Conservation (phyloP, 2,329 filamentous ascomycete genomes). For the Fusarium sp. region DNA sequence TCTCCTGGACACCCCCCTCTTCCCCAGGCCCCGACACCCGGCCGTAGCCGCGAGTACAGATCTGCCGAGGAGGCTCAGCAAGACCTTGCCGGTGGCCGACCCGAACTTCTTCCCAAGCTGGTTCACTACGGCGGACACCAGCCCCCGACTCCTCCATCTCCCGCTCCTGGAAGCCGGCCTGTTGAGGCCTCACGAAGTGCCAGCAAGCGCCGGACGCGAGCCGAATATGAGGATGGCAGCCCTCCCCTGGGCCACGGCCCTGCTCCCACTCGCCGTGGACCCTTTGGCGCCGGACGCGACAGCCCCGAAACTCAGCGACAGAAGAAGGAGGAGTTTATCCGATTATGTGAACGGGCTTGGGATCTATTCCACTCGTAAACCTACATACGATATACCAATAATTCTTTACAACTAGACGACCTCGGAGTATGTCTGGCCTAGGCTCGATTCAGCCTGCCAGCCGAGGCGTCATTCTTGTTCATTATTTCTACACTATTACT, state of each 20-base stretch:
- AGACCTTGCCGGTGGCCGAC: slow-evolving; percentile 88
- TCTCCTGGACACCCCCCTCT: slow-evolving; percentile 80
- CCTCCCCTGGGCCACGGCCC: slow-evolving; percentile 85
- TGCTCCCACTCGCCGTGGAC: slow-evolving; percentile 69
- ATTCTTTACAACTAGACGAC: slow-evolving; percentile 36
- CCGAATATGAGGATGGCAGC: slow-evolving; percentile 95
- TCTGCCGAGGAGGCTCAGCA: slow-evolving; percentile 96
- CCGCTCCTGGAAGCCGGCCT: slow-evolving; percentile 65
- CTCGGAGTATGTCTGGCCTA: slow-evolving; percentile 11
- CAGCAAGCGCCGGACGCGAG: slow-evolving; percentile 80
- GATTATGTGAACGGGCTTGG: slow-evolving; percentile 90
- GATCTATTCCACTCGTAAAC: slow-evolving; percentile 92
- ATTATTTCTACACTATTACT: slow-evolving; percentile 41
- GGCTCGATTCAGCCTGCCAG: slow-evolving; percentile 10
- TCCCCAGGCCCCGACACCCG: slow-evolving; percentile 64
- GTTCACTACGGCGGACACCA: slow-evolving; percentile 96
- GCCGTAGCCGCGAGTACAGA: slow-evolving; percentile 85
- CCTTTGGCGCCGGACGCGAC: slow-evolving; percentile 84
- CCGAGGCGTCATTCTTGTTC: slow-evolving; percentile 39
- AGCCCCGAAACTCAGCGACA: slow-evolving; percentile 83
- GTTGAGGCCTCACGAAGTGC: slow-evolving; percentile 67
- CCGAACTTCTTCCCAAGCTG: slow-evolving; percentile 91
- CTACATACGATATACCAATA: slow-evolving; percentile 19
- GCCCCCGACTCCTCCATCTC: slow-evolving; percentile 90
- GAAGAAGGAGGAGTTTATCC: slow-evolving; percentile 94